These are phyloP conservation scores for Wickerhamia fluorescens DNA, from an alignment of 805 yeast species.

Conservation along the genomic window DNA sequence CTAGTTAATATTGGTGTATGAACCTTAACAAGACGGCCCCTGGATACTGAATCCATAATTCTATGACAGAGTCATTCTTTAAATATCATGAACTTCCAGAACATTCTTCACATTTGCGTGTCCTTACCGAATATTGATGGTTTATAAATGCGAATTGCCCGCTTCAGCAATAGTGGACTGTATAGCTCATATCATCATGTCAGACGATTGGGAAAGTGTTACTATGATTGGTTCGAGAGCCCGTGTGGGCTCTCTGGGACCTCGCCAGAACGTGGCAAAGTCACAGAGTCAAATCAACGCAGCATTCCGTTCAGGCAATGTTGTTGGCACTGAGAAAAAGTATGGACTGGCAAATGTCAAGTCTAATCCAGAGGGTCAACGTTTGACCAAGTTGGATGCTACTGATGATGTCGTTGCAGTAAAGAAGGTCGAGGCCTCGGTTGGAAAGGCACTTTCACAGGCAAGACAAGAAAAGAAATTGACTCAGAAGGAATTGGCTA, in stretches of 20 bases:
- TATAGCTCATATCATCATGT: slow-evolving; percentile 28
- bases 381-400: slow-evolving; percentile 88
- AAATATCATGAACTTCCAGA: too few species aligned
- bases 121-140: too few species aligned
- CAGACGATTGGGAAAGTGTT: slow-evolving; percentile 91
- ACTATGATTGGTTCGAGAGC: slow-evolving; percentile 87
- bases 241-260: slow-evolving; percentile 82
- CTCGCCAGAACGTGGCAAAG: slow-evolving; percentile 78
- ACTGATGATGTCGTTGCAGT: slow-evolving; percentile 91
- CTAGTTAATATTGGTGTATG: too few species aligned
- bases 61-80: too few species aligned
- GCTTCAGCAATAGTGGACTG: too few species aligned
- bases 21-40: too few species aligned
- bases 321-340: slow-evolving; percentile 89
- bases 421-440: slow-evolving; percentile 74
- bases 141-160: too few species aligned
- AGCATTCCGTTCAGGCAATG: slow-evolving; percentile 88
- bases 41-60: too few species aligned
- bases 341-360: slow-evolving; percentile 57
- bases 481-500: slow-evolving; percentile 95
- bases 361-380: slow-evolving; percentile 85
- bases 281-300: slow-evolving; percentile 76
- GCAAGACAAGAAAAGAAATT: slow-evolving; percentile 83
- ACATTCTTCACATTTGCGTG: too few species aligned
- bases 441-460: slow-evolving; percentile 80